Evolutionary conservation across 2,329 filamentous ascomycete genomes (phyloP), one percentile per base, ranked within the genome.

Genomic region (Hymenoscyphus salicellus): DNA sequence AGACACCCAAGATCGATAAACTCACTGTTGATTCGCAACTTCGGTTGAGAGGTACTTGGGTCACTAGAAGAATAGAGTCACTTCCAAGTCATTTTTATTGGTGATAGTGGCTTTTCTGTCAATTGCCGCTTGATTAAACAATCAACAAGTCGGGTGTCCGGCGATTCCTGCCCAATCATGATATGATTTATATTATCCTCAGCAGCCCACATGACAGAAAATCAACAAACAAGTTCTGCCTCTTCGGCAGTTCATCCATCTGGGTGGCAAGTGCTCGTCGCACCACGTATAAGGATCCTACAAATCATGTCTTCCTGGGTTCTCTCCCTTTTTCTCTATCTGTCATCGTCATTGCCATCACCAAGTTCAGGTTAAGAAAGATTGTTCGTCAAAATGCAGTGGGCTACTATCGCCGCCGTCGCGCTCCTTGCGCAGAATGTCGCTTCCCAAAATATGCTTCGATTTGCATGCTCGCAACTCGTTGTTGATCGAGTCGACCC

Each of bases 361-460:
- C 16, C 52, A 28, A 52, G 46, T 56, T 43, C 62, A 58, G 36
- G 55, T 55, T 55, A 65, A 59, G 52, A 60, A 38, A 59, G 41
- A 62, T 23, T 56, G 23, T 33, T 43, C 43, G 56, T 65, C 70
- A 74, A 70, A 68, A 76, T 76, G 75, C 74, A 77, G 72, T 73
- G 74, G 73, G 72, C 72, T 65, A 66, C 71, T 60, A 63, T 76
- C 68, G 72, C 72, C 67, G 73, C 73, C 63, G 71, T 70, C 17
- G 72, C 73, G 65, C 71, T 77, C 46, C 70, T 76, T 33, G 70
- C 74, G 68, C 71, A 74, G 28, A 69, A 72, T 69, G 75, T 69
- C 64, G 71, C 75, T 52, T 73, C 72, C 57, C 64, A 66, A 61
- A 61, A 61, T 52, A 70, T 70, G 64, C 68, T 70, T 61, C 65